These are phyloP conservation scores for Penicillium canescens DNA, from an alignment of 495 filamentous ascomycete genomes.

Conservation along the genomic window DNA sequence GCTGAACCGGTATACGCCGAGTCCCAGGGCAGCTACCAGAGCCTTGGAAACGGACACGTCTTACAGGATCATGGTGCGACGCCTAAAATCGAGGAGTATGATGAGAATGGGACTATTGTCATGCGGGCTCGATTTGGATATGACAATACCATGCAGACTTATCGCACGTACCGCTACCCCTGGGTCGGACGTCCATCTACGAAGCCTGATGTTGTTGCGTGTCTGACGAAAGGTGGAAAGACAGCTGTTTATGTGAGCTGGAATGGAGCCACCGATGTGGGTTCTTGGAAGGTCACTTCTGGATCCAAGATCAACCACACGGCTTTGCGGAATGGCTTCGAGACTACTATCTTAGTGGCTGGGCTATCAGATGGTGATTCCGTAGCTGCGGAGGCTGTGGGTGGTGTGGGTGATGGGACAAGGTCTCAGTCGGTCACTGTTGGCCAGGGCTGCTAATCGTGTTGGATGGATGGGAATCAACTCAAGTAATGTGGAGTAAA, in stretches of 20 bases:
- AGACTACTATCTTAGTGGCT: slow-evolving; percentile 9
- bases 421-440: slow-evolving; percentile 11
- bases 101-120: slow-evolving; percentile 18
- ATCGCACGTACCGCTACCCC: slow-evolving; percentile 19
- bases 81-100: slow-evolving; percentile 46
- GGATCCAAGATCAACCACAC: slow-evolving; percentile 2
- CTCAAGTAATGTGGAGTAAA: too few relatives aligned
- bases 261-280: slow-evolving; percentile 35
- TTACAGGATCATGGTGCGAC: slow-evolving; percentile 44
- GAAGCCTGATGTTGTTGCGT: slow-evolving; percentile 20
- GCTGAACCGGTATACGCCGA: slow-evolving; percentile 30
- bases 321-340: slow-evolving; percentile 13
- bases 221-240: slow-evolving; percentile 3
- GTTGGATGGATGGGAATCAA: too few relatives aligned
- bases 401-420: slow-evolving; percentile 16
- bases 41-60: slow-evolving; percentile 38
- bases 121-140: slow-evolving; percentile 24
- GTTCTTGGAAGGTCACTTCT: slow-evolving; percentile 11
- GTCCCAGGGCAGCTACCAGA: slow-evolving; percentile 46
- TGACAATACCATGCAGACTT: slow-evolving; percentile 23
- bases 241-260: slow-evolving; percentile 31
- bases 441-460: slow-evolving; percentile 10
- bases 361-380: slow-evolving; percentile 7
- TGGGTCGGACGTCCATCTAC: slow-evolving; percentile 25
- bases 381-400: slow-evolving; percentile 17